Evolutionary conservation across 2,329 filamentous ascomycete species (phyloP).

Genomic region (Apiospora malaysiana): DNA sequence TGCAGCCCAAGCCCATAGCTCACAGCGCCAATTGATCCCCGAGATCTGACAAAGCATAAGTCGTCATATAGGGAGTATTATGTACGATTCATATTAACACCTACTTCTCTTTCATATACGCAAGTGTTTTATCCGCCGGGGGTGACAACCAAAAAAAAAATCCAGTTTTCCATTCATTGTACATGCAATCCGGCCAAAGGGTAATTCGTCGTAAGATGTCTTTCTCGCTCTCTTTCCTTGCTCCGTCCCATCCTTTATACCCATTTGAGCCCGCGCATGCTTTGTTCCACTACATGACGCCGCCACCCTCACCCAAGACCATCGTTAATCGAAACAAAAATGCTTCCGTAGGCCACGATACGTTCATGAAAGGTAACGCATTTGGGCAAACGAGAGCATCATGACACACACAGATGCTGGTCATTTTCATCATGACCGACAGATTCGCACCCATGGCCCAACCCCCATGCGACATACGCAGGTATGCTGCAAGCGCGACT

Average conservation of each 20-base stretch:
- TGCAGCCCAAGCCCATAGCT: neutral
- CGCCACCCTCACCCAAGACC: neutral
- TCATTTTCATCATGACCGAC: neutral
- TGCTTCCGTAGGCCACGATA: slow-evolving; percentile 3
- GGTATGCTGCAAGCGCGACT: neutral
- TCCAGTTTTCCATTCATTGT: slow-evolving; percentile 18
- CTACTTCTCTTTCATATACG: slow-evolving; percentile 24
- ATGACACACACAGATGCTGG: neutral
- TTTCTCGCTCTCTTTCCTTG: slow-evolving; percentile 2
- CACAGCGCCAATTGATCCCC: neutral
- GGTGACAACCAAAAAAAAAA: slow-evolving; percentile 8
- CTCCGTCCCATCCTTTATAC: neutral
- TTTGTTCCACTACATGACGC: neutral
- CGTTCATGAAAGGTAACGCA: neutral
- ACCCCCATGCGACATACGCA: neutral
- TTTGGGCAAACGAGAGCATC: slow-evolving; percentile 4
- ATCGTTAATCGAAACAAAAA: slow-evolving; percentile 11
- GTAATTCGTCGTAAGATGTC: slow-evolving; percentile 16
- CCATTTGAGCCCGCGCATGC: neutral
- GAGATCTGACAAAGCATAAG: neutral
- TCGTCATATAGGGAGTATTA: slow-evolving; percentile 28
- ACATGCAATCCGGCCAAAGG: slow-evolving; percentile 2
- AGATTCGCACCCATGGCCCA: neutral
- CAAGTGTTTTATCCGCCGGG: slow-evolving; percentile 27
- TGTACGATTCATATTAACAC: slow-evolving; percentile 29